phyloP scores from a whole-genome alignment of 2,329 filamentous ascomycete species.

The Fusarium sp. region DNA sequence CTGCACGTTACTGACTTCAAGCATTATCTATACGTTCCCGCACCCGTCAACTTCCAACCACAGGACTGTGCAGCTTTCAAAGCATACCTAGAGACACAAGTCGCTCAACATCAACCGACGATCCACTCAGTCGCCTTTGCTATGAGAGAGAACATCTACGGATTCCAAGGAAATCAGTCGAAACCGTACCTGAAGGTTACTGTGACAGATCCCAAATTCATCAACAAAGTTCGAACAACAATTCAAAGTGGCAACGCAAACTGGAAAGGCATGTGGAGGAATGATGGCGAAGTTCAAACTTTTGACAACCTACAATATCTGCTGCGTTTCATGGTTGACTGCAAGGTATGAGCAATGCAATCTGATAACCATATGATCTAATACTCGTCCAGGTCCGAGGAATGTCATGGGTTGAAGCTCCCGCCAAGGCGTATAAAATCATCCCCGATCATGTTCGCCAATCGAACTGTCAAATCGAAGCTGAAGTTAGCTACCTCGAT shows the following conservation, averaged over 20 bases:
- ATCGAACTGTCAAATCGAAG: conserved; percentile 97
- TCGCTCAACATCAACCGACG: conserved; percentile 77
- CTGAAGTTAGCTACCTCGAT: conserved; percentile 82
- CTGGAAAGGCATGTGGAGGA: conserved; percentile 91
- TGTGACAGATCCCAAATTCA: conserved; percentile 87
- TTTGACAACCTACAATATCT: conserved; percentile 98
- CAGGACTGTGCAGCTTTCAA: conserved; percentile 84
- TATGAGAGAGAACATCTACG: conserved; percentile 90
- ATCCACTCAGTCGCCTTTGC: conserved; percentile 86
- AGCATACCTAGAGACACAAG: conserved; percentile 80
- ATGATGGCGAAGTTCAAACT: conserved; percentile 79
- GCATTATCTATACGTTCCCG: conserved; percentile 94
- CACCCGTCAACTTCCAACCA: conserved; percentile 82
- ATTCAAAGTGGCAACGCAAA: conserved; percentile 85
- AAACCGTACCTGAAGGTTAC: conserved; percentile 95
- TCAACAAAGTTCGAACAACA: conserved; percentile 77
- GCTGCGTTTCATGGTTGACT: conserved; percentile 97
- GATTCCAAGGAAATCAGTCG: conserved; percentile 92
- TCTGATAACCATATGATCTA: conserved; percentile 14
- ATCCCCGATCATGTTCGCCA: conserved; percentile 75
- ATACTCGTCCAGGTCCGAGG: conserved; percentile 74
- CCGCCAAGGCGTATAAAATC: conserved; percentile 77
- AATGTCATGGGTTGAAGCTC: conserved; percentile 97
- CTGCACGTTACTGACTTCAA: conserved; percentile 95
- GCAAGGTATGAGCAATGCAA: conserved; percentile 68